Evolutionary conservation across 2,329 filamentous ascomycete genomes (phyloP).

Genomic region (Aplosporella prunicola): DNA sequence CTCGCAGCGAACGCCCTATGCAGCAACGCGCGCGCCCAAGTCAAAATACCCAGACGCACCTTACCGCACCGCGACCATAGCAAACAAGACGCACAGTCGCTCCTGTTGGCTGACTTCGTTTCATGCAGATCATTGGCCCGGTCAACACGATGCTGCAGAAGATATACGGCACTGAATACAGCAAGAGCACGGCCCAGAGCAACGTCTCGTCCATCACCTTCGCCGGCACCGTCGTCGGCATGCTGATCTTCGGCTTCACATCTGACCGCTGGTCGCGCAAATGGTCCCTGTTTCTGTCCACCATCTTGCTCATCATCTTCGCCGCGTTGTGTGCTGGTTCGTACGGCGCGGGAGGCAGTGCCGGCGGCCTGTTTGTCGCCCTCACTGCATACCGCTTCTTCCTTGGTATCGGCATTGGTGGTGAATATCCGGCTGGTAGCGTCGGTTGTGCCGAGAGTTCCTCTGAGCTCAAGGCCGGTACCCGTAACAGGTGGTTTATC

Average conservation of each 20-base stretch:
- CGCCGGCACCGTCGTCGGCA: constrained; percentile 74
- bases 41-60: no score
- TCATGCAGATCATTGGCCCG: constrained; percentile 65
- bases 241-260: constrained; percentile 70
- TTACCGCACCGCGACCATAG: not conserved
- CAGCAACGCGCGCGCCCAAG: no score
- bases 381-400: constrained; percentile 81
- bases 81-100: not conserved
- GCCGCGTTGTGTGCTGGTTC: constrained; percentile 68
- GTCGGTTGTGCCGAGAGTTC: constrained; percentile 79
- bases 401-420: constrained; percentile 60
- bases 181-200: constrained; percentile 55
- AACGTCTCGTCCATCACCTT: constrained; percentile 79
- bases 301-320: constrained; percentile 75
- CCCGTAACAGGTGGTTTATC: constrained; percentile 73
- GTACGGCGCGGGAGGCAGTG: constrained; percentile 61
- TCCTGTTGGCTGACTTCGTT: not conserved
- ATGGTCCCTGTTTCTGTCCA: constrained; percentile 71
- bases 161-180: constrained; percentile 64
- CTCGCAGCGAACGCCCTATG: no score
- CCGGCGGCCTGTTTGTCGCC: constrained; percentile 64
- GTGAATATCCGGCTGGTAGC: constrained; percentile 73
- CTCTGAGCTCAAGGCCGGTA: constrained; percentile 69
- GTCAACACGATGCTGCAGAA: constrained; percentile 65
- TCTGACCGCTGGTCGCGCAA: constrained; percentile 79